These are phyloP conservation scores for Sphagnum fallax DNA, from an alignment of 228 moss, liverwort and hornwort species.

Conservation along the genomic window DNA sequence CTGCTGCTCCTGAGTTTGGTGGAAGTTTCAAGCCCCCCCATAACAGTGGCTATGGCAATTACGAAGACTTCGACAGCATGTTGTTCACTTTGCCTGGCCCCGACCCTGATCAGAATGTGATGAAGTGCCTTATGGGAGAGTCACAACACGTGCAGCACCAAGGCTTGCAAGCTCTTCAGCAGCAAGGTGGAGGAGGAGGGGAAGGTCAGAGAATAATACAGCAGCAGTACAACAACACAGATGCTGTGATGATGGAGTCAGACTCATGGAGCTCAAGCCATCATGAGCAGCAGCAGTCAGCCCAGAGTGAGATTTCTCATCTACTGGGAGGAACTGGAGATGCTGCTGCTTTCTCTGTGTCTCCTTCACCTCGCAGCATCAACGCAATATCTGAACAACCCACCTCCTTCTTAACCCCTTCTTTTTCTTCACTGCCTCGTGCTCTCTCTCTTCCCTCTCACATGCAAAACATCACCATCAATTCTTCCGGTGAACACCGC, in stretches of 20 bases:
- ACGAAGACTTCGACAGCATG: slow-evolving; percentile 27
- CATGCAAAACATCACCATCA: slow-evolving; percentile 16
- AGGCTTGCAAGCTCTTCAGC: slow-evolving; percentile 1
- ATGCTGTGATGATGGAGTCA: slow-evolving; percentile 20
- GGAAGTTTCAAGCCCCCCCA: slow-evolving; percentile 14
- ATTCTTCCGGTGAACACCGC: background rate
- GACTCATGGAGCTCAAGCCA: slow-evolving; percentile 38
- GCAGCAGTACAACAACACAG: slow-evolving; percentile 2
- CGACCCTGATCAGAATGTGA: slow-evolving; percentile 13
- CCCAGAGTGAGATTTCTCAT: background rate
- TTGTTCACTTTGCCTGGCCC: slow-evolving; percentile 3
- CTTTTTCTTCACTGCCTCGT: slow-evolving; percentile 11
- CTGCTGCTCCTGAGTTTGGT: background rate
- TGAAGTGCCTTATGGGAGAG: slow-evolving; percentile 38
- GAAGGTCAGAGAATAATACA: too few relatives aligned
- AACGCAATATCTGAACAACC: background rate
- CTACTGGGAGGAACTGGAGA: background rate
- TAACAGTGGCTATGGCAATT: background rate
- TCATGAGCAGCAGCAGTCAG: background rate
- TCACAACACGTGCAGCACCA: too few relatives aligned
- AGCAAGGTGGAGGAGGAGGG: background rate
- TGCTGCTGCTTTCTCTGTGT: background rate
- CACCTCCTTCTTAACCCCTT: background rate
- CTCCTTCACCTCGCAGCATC: background rate
- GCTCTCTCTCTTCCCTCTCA: slow-evolving; percentile 30